Percentiles rank a stretch among this genome's conserved stretches.
These are phyloP conservation scores for Stagonosporopsis cucurbitacearum DNA, from an alignment of 2,329 filamentous ascomycete species.

Conservation along the genomic window DNA sequence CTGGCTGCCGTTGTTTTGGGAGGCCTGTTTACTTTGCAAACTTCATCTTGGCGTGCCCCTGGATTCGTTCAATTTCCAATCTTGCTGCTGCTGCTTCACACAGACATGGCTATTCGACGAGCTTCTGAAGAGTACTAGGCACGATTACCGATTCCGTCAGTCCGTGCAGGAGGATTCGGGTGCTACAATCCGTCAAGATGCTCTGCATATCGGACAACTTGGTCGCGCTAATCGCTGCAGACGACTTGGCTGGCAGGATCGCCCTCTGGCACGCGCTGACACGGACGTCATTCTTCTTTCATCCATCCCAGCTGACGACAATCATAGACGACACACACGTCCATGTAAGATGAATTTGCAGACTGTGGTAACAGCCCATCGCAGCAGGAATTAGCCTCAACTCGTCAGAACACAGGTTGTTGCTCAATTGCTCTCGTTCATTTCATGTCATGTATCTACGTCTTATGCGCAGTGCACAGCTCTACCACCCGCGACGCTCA, in stretches of 20 bases:
- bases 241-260: slow-evolving; percentile 10
- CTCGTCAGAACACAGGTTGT: background rate
- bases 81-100: background rate
- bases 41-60: slow-evolving; percentile 58
- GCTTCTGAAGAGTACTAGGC: background rate
- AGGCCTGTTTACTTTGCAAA: slow-evolving; percentile 63
- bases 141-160: background rate
- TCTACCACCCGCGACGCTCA: slow-evolving; percentile 40
- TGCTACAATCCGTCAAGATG: background rate
- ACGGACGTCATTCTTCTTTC: background rate
- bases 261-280: background rate
- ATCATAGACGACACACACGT: background rate
- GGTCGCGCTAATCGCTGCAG: slow-evolving; percentile 4
- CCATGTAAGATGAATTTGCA: too few species aligned
- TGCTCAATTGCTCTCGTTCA: slow-evolving; percentile 1
- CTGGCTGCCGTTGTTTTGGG: background rate
- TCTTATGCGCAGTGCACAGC: slow-evolving; percentile 2
- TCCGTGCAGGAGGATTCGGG: slow-evolving; percentile 3
- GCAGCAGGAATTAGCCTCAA: too few species aligned
- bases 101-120: background rate
- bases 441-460: background rate
- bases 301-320: background rate
- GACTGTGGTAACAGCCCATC: too few species aligned
- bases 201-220: slow-evolving; percentile 3
- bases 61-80: too few species aligned